These are phyloP conservation scores for Euphorbia schlechtendalii DNA, from an alignment of 441 rosid species.

Conservation along the genomic window DNA sequence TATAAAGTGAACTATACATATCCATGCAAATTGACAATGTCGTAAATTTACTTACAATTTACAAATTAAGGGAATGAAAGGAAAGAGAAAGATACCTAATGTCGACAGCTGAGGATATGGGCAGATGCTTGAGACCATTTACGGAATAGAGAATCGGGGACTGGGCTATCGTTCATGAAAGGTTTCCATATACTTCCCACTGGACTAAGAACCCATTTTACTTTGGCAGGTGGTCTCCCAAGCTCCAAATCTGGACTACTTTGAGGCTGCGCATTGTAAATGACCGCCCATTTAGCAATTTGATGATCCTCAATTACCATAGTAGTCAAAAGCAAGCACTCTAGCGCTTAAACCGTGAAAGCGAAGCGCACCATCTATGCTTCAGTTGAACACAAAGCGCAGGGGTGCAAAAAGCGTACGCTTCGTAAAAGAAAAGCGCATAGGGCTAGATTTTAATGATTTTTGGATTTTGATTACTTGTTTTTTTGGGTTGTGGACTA, in stretches of 20 bases:
- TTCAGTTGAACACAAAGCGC: no score
- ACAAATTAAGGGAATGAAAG: neutral
- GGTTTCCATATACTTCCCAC: constrained; percentile 37
- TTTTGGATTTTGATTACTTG: no score
- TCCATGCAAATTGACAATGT: neutral
- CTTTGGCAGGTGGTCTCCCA: constrained; percentile 31
- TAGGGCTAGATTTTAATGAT: no score
- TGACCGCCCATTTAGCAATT: neutral
- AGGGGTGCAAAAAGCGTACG: no score
- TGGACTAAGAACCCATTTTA: constrained; percentile 46
- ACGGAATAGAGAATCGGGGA: constrained; percentile 31
- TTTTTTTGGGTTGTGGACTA: no score
- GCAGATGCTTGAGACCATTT: constrained; percentile 43
- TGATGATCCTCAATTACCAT: no score
- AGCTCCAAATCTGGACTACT: constrained; percentile 12
- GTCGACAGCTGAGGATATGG: constrained; percentile 22
- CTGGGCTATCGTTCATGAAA: constrained; percentile 26
- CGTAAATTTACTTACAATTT: neutral
- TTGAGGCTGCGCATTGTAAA: constrained; percentile 19
- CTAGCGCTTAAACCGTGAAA: no score
- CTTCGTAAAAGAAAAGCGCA: no score
- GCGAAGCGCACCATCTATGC: no score
- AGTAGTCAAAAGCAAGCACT: no score
- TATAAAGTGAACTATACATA: neutral
- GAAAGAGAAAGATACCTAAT: neutral